Conservation (phyloP, 2,329 filamentous ascomycete genomes). For the Exserohilum rostratum region DNA sequence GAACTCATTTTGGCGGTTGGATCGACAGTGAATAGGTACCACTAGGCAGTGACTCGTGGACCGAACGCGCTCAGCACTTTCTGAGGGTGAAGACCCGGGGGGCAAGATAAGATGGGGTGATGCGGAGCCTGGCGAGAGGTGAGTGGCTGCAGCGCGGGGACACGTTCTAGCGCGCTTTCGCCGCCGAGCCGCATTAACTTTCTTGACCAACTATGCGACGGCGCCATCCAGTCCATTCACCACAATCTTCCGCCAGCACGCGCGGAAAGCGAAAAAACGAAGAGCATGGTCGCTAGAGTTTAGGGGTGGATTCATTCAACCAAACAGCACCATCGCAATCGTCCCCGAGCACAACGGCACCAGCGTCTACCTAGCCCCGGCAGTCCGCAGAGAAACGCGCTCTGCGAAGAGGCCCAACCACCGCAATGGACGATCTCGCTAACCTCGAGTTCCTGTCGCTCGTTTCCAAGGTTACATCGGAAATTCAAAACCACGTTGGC, state of each 20-base stretch:
- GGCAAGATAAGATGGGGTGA: constrained; percentile 10
- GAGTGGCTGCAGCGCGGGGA: constrained; percentile 27
- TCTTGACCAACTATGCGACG: constrained; percentile 7
- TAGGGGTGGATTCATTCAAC: background rate
- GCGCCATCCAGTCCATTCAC: constrained; percentile 1
- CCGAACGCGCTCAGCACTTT: background rate
- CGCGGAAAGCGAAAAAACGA: background rate
- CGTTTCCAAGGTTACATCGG: constrained; percentile 91
- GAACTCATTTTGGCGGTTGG: constrained; percentile 16
- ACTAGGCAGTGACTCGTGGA: constrained; percentile 2
- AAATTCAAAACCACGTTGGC: constrained; percentile 91
- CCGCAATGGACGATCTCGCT: constrained; percentile 82
- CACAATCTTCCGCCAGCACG: background rate
- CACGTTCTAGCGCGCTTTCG: constrained; percentile 17
- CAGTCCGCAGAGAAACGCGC: constrained; percentile 5
- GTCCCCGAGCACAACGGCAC: background rate
- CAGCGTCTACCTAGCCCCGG: background rate
- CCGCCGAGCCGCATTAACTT: constrained; percentile 23
- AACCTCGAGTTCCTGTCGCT: constrained; percentile 92
- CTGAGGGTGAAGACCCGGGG: constrained; percentile 5
- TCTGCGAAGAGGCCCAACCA: constrained; percentile 5
- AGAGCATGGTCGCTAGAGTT: background rate
- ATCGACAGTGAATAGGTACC: background rate
- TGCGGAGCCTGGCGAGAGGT: constrained; percentile 25
- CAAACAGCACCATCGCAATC: background rate